phyloP scores from a whole-genome alignment of 805 yeast genomes.

The Wickerhamomyces queroliae region DNA sequence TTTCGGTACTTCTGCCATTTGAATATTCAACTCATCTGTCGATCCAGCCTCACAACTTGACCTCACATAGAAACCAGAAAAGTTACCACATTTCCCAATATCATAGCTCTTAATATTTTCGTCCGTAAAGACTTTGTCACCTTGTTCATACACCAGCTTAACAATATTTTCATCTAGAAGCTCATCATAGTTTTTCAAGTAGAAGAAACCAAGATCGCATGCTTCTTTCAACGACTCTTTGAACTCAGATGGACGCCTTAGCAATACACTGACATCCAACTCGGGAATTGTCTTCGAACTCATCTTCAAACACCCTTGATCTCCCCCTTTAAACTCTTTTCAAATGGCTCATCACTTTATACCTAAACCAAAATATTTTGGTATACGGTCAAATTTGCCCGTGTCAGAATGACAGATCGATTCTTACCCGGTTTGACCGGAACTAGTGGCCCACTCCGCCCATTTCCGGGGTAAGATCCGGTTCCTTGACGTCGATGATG shows the following conservation, averaged over 20 bases:
- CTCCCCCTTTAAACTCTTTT: neutral
- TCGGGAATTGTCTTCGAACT: constrained; percentile 9
- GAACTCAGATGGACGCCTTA: constrained; percentile 3
- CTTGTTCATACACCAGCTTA: constrained; percentile 22
- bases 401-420: no score
- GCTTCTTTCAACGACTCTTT: constrained; percentile 27
- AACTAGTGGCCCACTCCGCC: neutral
- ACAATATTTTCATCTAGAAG: constrained; percentile 24
- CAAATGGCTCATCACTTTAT: no score
- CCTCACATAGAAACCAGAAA: no score
- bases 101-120: constrained; percentile 27
- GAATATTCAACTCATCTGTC: no score
- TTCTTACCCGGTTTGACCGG: no score
- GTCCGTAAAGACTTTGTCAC: constrained; percentile 27
- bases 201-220: constrained; percentile 33
- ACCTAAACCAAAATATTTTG: no score
- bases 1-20: no score
- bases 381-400: no score
- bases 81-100: constrained; percentile 21
- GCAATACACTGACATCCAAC: constrained; percentile 9
- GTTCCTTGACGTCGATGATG: constrained; percentile 1
- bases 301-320: neutral
- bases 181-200: constrained; percentile 27
- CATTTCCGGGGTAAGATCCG: no score
- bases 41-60: no score